Conservation (phyloP, 768 basidiomycete genomes). For the Agrocybe chaxingu region DNA sequence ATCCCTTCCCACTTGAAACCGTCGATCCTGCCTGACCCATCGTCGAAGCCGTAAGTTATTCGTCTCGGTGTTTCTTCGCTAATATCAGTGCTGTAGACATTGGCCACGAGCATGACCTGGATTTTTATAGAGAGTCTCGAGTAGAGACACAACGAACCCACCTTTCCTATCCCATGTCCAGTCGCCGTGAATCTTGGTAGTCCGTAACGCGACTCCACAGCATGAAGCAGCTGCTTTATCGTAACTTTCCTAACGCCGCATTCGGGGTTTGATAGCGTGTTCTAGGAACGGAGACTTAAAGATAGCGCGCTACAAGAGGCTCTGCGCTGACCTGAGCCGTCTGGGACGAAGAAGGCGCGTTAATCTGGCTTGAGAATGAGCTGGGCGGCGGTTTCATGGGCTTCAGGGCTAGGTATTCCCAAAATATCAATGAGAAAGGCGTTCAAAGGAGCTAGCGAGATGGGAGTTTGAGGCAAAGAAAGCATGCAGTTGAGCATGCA, state of each 20-base stretch:
- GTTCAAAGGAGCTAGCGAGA: no score
- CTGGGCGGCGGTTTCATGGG: constrained; percentile 4
- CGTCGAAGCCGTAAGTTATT: constrained; percentile 20
- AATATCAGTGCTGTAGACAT: constrained; percentile 7
- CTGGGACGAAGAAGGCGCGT: constrained; percentile 2
- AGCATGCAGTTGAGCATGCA: no score
- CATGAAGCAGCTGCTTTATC: constrained; percentile 15
- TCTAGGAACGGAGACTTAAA: constrained; percentile 2
- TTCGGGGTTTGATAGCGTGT: constrained; percentile 8
- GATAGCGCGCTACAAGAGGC: neutral
- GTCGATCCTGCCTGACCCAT: constrained; percentile 28
- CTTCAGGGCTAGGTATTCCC: neutral
- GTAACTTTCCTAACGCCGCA: constrained; percentile 15
- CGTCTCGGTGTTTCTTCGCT: neutral
- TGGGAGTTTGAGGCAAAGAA: no score
- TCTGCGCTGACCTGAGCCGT: neutral
- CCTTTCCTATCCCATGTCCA: constrained; percentile 13
- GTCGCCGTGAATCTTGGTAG: constrained; percentile 10
- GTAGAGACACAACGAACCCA: neutral
- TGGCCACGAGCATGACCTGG: constrained; percentile 21
- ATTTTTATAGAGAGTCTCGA: neutral
- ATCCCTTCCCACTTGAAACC: constrained; percentile 8
- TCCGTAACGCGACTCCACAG: constrained; percentile 3
- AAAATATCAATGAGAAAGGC: neutral
- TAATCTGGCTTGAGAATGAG: constrained; percentile 5